A percentile compares a stretch with the other conserved stretches of the same genome.
Evolutionary conservation across 257 asterid genomes (phyloP).

Genomic region (Dorcoceras hygrometricum): DNA sequence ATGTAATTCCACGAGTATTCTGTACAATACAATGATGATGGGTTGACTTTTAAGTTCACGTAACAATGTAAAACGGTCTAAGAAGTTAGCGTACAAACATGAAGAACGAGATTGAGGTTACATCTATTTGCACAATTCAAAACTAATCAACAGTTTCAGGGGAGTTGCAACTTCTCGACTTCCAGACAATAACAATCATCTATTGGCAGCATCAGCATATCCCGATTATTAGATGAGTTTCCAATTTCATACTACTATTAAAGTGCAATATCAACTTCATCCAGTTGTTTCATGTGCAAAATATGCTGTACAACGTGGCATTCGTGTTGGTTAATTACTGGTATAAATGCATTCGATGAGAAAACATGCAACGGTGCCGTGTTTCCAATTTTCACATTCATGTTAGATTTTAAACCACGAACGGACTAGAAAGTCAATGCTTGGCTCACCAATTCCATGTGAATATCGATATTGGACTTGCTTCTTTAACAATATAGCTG

Average conservation of each 20-base stretch:
- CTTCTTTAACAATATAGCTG: slow-evolving; percentile 61
- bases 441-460: slow-evolving; percentile 74
- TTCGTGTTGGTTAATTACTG: background rate
- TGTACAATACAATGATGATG: slow-evolving; percentile 30
- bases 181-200: background rate
- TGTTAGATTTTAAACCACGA: background rate
- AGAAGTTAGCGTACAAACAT: background rate
- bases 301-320: background rate
- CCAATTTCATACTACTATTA: background rate
- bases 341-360: background rate
- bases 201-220: background rate
- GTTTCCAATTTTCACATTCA: background rate
- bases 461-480: slow-evolving; percentile 75
- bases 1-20: slow-evolving; percentile 92
- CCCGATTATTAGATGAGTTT: background rate
- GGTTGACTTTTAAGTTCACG: background rate
- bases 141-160: background rate
- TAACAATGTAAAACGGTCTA: background rate
- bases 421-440: background rate
- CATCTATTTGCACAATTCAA: background rate
- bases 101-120: background rate
- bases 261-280: background rate
- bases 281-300: background rate
- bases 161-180: background rate
- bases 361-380: background rate